A percentile compares a stretch with the other conserved stretches of the same genome.
These are phyloP conservation scores for Colletotrichum truncatum DNA, from an alignment of 2,329 filamentous ascomycete genomes.

Conservation along the genomic window DNA sequence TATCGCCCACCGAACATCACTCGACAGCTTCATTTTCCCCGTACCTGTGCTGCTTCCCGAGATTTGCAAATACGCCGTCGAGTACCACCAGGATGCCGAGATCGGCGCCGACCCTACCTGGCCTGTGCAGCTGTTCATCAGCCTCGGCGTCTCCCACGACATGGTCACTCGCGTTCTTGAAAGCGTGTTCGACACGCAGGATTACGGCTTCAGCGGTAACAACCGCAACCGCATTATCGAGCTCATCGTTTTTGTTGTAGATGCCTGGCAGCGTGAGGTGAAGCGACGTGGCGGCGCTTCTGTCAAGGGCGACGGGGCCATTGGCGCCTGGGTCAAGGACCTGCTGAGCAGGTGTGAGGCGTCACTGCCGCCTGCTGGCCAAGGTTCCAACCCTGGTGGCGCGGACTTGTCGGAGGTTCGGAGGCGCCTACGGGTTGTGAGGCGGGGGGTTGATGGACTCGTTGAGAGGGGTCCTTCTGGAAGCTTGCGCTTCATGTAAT, in stretches of 20 bases:
- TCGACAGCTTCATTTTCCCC: constrained; percentile 74
- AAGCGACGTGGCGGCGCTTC: constrained; percentile 54
- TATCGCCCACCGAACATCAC: constrained; percentile 71
- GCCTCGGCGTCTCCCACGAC: constrained; percentile 64
- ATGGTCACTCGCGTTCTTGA: constrained; percentile 66
- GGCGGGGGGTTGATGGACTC: constrained; percentile 54
- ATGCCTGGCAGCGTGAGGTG: constrained; percentile 59
- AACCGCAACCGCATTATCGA: constrained; percentile 61
- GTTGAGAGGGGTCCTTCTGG: constrained; percentile 52
- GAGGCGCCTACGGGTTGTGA: constrained; percentile 51
- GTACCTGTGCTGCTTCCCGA: constrained; percentile 68
- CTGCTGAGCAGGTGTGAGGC: constrained; percentile 60
- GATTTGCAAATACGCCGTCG: constrained; percentile 69
- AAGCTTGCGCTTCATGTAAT: constrained; percentile 56
- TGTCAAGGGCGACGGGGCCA: constrained; percentile 46
- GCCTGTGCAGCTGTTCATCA: constrained; percentile 66
- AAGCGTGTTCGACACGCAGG: constrained; percentile 65
- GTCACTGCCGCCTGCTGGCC: constrained; percentile 48
- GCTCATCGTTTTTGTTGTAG: constrained; percentile 60
- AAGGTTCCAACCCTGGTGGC: constrained; percentile 55
- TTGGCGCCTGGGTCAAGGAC: constrained; percentile 57
- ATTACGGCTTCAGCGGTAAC: constrained; percentile 65
- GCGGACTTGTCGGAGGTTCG: constrained; percentile 54
- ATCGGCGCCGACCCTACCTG: constrained; percentile 66
- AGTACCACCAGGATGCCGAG: constrained; percentile 65